Base-by-base conservation (phyloP, 345 rosid genomes). In the Theobroma cacao region DNA sequence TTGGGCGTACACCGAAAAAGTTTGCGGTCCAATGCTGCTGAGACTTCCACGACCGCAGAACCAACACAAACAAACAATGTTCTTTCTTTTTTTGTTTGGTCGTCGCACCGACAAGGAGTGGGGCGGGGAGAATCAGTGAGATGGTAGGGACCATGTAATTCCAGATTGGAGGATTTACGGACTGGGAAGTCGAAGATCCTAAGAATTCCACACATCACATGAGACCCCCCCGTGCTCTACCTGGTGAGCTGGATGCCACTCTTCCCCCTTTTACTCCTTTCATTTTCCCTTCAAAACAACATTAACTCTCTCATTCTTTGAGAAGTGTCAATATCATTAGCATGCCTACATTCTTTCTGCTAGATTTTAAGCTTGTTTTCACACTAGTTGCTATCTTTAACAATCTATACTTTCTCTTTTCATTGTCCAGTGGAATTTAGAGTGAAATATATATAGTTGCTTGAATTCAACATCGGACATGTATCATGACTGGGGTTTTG, bases 181-280 rank as follows among this genome's bases (percentile, higher is more conserved):
- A 38, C 18, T n/a, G 22, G n/a, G 24, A 9, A 36, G 50, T 66
- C 24, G 66, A 71, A 84, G 74, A 78, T 78, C 71, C 61, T 73
- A 75, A 74, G 82, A 80, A 75, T 79, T 72, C 53, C 53, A 45
- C 56, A 3, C 4, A 26, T 28, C 8, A 7, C 33, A n/a, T n/a
- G n/a, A n/a, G 72, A 43, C 53, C 1, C 0, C 41, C 10, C 45
- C 1, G 1, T 41, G 30, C 48, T 4, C 3, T 17, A 0, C 12
- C 12, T 7, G 30, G 10, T 78, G 72, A 80, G 86, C 87, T 82
- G 89, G 84, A 86, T 75, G 81, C 81, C 85, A 82, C 83, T 74
- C 56, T 52, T 13, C 5, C 26, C 1, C 45, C 52, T 53, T 4
- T 13, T 30, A 2, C 36, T 26, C 40, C 31, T 47, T 33, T 47